Conservation (phyloP, 139 green algal genomes). For the Nannochloris sp. region DNA sequence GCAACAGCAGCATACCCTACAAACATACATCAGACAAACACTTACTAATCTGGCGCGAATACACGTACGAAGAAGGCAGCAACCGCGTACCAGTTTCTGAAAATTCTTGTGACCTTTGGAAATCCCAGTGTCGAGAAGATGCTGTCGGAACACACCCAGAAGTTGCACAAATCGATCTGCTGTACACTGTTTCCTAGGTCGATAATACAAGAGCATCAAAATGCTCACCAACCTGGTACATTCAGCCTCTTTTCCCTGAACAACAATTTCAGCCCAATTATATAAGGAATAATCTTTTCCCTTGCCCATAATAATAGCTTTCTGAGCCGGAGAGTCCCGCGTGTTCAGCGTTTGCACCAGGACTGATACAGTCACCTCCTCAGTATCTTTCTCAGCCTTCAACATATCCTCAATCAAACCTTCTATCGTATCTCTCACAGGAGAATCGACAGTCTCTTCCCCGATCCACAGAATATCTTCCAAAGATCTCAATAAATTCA, state of each 20-base stretch:
- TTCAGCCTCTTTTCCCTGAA: slow-evolving; percentile 21
- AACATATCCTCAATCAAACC: slow-evolving; percentile 23
- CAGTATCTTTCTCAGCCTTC: slow-evolving; percentile 12
- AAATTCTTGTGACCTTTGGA: neutral
- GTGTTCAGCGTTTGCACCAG: slow-evolving; percentile 2
- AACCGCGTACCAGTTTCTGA: neutral
- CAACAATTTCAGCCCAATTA: neutral
- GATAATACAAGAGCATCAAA: slow-evolving; percentile 50
- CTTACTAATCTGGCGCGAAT: neutral
- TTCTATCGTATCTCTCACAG: slow-evolving; percentile 33
- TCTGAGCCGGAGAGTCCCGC: neutral
- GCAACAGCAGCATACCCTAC: slow-evolving; percentile 36
- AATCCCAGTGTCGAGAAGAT: slow-evolving; percentile 20
- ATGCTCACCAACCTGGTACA: slow-evolving; percentile 43
- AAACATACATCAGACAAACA: neutral
- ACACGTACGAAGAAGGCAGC: too few relatives aligned
- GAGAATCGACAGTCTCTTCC: slow-evolving; percentile 25
- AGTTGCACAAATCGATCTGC: slow-evolving; percentile 37
- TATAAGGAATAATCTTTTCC: neutral
- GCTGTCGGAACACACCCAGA: slow-evolving; percentile 28
- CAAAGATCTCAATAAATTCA: slow-evolving; percentile 39
- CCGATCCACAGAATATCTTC: slow-evolving; percentile 40
- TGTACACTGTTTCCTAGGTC: slow-evolving; percentile 32
- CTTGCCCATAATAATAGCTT: neutral
- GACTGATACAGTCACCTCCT: slow-evolving; percentile 13